These are phyloP conservation scores for Verticillium klebahnii DNA, from an alignment of 2,329 filamentous ascomycete genomes.

Conservation along the genomic window DNA sequence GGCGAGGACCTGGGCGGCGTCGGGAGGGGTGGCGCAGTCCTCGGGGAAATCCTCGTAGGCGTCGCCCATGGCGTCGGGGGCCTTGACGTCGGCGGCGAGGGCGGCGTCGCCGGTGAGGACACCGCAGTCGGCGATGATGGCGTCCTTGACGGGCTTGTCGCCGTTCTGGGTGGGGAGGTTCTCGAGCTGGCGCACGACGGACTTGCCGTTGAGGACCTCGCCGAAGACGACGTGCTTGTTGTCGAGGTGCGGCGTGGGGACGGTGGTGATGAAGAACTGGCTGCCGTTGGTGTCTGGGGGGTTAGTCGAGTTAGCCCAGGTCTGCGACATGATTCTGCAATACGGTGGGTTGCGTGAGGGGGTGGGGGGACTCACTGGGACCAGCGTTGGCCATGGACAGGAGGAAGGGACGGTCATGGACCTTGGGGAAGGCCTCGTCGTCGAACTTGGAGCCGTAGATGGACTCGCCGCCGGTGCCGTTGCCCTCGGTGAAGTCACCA, in stretches of 20 bases:
- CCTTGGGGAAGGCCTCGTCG: conserved; percentile 89
- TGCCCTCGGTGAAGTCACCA: conserved; percentile 91
- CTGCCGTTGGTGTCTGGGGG: conserved; percentile 81
- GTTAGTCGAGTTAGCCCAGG: background rate
- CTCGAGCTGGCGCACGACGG: conserved; percentile 83
- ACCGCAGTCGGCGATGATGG: conserved; percentile 77
- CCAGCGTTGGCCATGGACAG: conserved; percentile 98
- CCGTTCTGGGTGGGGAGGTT: conserved; percentile 67
- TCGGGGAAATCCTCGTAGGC: conserved; percentile 94
- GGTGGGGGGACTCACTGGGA: conserved; percentile 54
- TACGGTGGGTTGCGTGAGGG: background rate
- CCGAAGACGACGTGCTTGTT: conserved; percentile 97
- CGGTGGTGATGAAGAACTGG: conserved; percentile 97
- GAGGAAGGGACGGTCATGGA: conserved; percentile 90
- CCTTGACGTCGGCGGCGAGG: conserved; percentile 60
- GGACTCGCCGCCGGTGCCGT: conserved; percentile 92
- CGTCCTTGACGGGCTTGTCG: conserved; percentile 75
- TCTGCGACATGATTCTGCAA: too few species aligned
- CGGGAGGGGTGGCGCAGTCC: conserved; percentile 63
- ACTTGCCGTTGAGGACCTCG: conserved; percentile 89
- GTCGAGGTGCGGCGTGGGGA: conserved; percentile 90
- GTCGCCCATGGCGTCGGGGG: conserved; percentile 78
- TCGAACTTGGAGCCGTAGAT: conserved; percentile 98
- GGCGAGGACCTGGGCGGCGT: conserved; percentile 64
- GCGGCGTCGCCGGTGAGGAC: conserved; percentile 72